Base-by-base conservation (phyloP, 2,329 filamentous ascomycete species). In the Hirsutella rhossiliensis region DNA sequence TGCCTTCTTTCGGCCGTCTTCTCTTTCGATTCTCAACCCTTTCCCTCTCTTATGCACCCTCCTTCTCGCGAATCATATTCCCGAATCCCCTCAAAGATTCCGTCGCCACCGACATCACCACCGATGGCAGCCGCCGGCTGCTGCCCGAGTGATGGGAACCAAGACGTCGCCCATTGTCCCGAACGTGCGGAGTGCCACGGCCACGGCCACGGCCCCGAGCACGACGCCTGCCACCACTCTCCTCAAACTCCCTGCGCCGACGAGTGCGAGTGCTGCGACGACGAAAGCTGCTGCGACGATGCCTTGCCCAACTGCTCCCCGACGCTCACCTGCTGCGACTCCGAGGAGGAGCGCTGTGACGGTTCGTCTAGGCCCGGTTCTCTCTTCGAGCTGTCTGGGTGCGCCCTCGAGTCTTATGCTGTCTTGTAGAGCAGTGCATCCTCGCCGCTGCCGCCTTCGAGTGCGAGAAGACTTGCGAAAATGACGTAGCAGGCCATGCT, bases 391-490 rank as follows among this genome's bases (percentile, higher is more conserved):
- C 30, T 5, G 8, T 9, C 27, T 27, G 37, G 38, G 42, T 50
- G 9, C n/a, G 49, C 31, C 20, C n/a, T n/a, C n/a, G 32, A 12
- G 18, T 38, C 7, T 30, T 5, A 28, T 4, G 15, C 27, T 28
- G 3, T 8, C 23, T 9, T 9, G 3, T 40, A 61, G 59, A 60
- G 36, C 57, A 58, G 37, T 62, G 59, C 42, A 60, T 62, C 47
- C 40, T 54, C 28, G 52, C 56, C 13, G 56, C 50, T 27, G 59
- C 57, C 15, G 54, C 57, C 15, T 45, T 56, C 11, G 54, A 60
- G 46, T 62, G 59, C 42, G 52, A 56, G 43, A 55, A 57, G 44
- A 47, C 49, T 4, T 61, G 59, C 47, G 54, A 56, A 29, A 46
- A 44, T 19, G 52, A 55, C 23, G 20, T 36, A 27, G 47, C 44